phyloP scores from a whole-genome alignment of 805 yeast genomes.

The Diddensiella santjacobensis region DNA sequence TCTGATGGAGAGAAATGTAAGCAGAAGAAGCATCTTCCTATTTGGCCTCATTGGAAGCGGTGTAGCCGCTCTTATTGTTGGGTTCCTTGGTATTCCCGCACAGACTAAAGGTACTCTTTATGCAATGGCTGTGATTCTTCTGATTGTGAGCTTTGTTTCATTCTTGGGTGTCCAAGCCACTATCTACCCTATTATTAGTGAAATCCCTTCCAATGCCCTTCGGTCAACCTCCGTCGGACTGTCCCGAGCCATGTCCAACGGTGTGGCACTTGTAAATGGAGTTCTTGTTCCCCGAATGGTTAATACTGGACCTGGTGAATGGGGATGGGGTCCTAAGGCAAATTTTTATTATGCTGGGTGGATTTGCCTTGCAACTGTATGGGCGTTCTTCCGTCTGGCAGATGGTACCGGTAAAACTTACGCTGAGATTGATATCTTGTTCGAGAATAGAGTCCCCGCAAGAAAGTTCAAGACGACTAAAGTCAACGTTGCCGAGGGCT shows the following conservation, averaged over 20 bases:
- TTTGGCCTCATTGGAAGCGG: conserved; percentile 37
- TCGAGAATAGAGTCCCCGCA: conserved; percentile 33
- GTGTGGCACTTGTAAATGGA: conserved; percentile 19
- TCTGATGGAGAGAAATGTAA: conserved; percentile 16
- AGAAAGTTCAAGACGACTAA: conserved; percentile 25
- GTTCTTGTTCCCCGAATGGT: conserved; percentile 42
- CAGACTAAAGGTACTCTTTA: conserved; percentile 17
- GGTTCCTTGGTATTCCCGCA: conserved; percentile 41
- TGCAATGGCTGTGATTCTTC: conserved; percentile 39
- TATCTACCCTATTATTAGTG: conserved; percentile 40
- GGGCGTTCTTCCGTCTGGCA: conserved; percentile 53
- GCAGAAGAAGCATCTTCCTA: conserved; percentile 23
- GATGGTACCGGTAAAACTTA: conserved; percentile 55
- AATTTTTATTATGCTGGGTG: conserved; percentile 45
- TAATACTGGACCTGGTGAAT: conserved; percentile 23
- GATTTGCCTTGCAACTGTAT: conserved; percentile 28
- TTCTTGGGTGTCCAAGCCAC: conserved; percentile 44
- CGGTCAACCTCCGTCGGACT: conserved; percentile 41
- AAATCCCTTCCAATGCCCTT: conserved; percentile 40
- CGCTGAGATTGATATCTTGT: conserved; percentile 56
- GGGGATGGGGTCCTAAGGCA: conserved; percentile 46
- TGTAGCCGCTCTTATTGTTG: conserved; percentile 41
- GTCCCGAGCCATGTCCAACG: conserved; percentile 34
- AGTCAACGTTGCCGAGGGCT: conserved; percentile 10
- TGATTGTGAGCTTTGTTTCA: conserved; percentile 43